Base-by-base conservation (phyloP, 192 early-diverging fungal species). In the Podila epigama region DNA sequence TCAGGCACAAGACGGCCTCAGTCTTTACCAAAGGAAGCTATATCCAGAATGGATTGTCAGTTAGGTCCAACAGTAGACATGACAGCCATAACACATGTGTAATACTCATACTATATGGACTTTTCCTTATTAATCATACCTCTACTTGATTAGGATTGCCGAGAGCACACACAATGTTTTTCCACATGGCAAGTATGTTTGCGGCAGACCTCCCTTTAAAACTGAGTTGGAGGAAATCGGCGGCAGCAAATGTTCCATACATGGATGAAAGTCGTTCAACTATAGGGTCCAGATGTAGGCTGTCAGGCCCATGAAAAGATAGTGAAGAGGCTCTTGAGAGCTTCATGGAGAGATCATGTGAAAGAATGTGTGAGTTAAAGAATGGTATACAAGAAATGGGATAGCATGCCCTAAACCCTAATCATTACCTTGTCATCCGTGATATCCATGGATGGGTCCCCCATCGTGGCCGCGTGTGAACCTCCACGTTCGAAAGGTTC, bases 101-200 rank as follows among this genome's bases (percentile, higher is more conserved):
- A n/a, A n/a, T n/a, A n/a, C n/a, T n/a, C n/a, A n/a, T 41, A 25
- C 15, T 29, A 13, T 6, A 9, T 42, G 18, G 41, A 32, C 13
- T 29, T 28, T 29, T 13, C 36, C 13, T 20, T 55, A 16, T 53
- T 15, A 60, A 40, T 16, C 34, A 31, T 78, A 90, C 89, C 70
- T 86, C 55, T 29, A 95, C 92, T 11, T 82, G 52, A 56, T 94
- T 94, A 5, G 92, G 44, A 60, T 94, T 89, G 1, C 94, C 94
- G 31, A 95, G 54, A 7, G 89, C 73, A 70, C 90, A 92, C 15
- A 96, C 60, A 60, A 94, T 81, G 57, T 94, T 94, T 53, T 94
- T 94, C 94, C 94, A 96, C 8, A 88, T 51, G 6, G 66, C 70
- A 5, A 89, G 67, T 5, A 84, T 80, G 20, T 50, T 52, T 33